Evolutionary conservation across 2,329 filamentous ascomycete genomes (phyloP), one percentile per base, ranked within the genome.

Genomic region (Aspergillus alliaceus): DNA sequence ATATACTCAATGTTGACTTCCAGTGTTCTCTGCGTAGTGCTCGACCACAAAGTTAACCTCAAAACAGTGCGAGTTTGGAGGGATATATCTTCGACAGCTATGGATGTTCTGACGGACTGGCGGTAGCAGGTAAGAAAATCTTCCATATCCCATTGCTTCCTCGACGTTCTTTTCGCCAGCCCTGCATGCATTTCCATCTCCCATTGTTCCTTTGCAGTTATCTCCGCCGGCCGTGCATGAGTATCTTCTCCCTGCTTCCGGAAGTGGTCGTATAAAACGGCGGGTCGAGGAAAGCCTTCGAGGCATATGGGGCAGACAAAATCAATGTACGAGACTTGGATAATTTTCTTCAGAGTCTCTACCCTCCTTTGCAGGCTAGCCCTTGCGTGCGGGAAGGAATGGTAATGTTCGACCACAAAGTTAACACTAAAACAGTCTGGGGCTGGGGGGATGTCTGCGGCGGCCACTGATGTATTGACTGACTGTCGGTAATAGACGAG

Each of bases 291-390:
- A 24, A 40, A 52, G 34, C 34, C 34, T 29, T 40, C 18, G 22
- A 52, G 22, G 35, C 50, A 52, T 27, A 9, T 18, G 12, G 50
- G 50, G 24, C 50, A 52, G 29, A 52, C 40, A 29, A 39, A 52
- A 7, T 25, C 11, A 20, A 42, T 50, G 3, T 25, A 22, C 4
- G 34, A 27, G 22, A 40, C 31, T 14, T 27, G 8, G 5, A 40
- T 40, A 9, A 52, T 52, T 11, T n/a, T 24, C n/a, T n/a, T 52
- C 18, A 52, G 50, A n/a, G n/a, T 52, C 22, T 40, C 20, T 24
- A 25, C n/a, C 42, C 31, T 12, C 35, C 50, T 40, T 29, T 52
- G 7, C 15, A 27, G 6, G 40, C 24, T 52, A 52, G 20, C 9
- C 34, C 39, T 42, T 11, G 50, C 29, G 50, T 40, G 11, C 22